These are phyloP conservation scores for Hyaloscypha finlandica DNA, from an alignment of 495 filamentous ascomycete species.

Conservation along the genomic window DNA sequence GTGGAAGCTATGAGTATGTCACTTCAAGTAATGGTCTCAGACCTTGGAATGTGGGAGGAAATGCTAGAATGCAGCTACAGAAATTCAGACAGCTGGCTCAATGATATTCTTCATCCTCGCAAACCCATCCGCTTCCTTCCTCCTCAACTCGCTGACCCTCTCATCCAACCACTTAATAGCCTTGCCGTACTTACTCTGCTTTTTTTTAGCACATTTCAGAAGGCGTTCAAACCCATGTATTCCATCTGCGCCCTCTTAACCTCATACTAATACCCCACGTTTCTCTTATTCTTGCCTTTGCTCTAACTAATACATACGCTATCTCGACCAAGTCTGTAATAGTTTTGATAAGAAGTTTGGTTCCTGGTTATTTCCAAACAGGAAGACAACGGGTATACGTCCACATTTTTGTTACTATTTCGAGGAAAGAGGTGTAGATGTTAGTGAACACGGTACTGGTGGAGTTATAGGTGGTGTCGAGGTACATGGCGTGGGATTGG, in stretches of 20 bases:
- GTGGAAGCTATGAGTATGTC: too few relatives aligned
- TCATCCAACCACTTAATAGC: constrained; percentile 64
- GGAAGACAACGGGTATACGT: constrained; percentile 69
- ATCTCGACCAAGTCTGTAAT: constrained; percentile 68
- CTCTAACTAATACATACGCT: constrained; percentile 64
- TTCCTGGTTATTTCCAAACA: constrained; percentile 51
- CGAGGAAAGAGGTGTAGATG: constrained; percentile 70
- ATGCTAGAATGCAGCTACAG: too few relatives aligned
- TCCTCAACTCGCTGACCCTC: too few relatives aligned
- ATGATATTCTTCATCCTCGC: too few relatives aligned
- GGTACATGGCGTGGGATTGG: constrained; percentile 85
- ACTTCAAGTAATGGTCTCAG: too few relatives aligned
- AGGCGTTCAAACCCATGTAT: constrained; percentile 75
- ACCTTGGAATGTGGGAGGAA: too few relatives aligned
- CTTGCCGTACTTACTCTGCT: constrained; percentile 68
- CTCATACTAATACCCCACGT: constrained; percentile 55
- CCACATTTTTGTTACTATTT: constrained; percentile 82
- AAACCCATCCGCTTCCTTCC: too few relatives aligned
- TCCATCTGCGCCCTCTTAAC: constrained; percentile 64
- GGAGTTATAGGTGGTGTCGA: constrained; percentile 79
- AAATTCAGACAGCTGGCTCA: too few relatives aligned
- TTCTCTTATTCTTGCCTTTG: constrained; percentile 47
- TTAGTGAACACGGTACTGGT: constrained; percentile 64
- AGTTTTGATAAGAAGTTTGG: constrained; percentile 64
- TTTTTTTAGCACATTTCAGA: constrained; percentile 59